Conservation (phyloP, 2,329 filamentous ascomycete species). For the Paraconiothyrium brasiliense region DNA sequence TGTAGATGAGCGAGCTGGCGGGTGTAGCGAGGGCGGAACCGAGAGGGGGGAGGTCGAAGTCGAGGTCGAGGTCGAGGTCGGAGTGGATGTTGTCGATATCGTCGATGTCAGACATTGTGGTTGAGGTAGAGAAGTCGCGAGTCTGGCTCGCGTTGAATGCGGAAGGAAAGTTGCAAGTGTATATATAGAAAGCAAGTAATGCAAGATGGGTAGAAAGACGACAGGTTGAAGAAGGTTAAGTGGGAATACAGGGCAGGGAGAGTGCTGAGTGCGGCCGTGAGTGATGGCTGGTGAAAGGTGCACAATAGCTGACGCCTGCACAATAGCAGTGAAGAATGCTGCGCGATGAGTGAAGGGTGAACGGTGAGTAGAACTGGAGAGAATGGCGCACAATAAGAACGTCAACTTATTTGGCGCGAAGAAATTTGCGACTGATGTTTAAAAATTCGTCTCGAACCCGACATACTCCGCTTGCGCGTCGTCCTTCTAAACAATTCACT, state of each 20-base stretch:
- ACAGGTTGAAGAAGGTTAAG: background rate
- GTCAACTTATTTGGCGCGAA: background rate
- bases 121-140: background rate
- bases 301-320: background rate
- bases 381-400: background rate
- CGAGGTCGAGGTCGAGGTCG: background rate
- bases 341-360: background rate
- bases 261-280: background rate
- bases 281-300: background rate
- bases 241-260: background rate
- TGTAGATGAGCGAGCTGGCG: conserved; percentile 15
- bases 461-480: too few relatives aligned
- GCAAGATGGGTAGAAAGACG: background rate
- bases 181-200: background rate
- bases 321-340: background rate
- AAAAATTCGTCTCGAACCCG: background rate
- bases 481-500: background rate
- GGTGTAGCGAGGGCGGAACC: conserved; percentile 17
- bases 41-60: conserved; percentile 10
- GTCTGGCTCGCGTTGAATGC: background rate
- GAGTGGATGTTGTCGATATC: background rate
- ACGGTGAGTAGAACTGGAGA: background rate
- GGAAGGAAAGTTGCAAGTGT: background rate
- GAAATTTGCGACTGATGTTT: background rate
- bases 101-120: background rate